Evolutionary conservation across 768 basidiomycete genomes (phyloP), one percentile per base, ranked within the genome.

Genomic region (Leccinellum albellum): DNA sequence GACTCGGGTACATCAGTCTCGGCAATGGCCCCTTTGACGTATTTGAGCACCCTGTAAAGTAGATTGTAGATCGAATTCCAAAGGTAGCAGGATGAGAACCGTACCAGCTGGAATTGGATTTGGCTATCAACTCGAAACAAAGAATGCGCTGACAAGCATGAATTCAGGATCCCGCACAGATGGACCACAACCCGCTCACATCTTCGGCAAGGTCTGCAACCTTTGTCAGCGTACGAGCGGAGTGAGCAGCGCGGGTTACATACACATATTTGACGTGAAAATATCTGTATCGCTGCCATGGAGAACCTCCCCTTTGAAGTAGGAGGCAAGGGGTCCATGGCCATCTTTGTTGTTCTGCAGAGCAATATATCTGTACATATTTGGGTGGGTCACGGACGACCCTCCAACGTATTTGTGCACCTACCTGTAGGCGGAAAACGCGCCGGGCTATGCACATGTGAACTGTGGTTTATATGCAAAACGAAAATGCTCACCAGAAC

Each of bases 261-360:
- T 73, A 90, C 89, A 98, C 94, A 96, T 96, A 66, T 97, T 97
- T 8, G 94, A 94, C 5, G 92, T 95, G 72, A 94, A 94, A 46
- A 96, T 93, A 66, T 94, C 92, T 0, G 91, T 89, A 66, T 91
- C 89, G 28, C 85, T 82, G 10, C 90, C 91, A 62, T 89, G 86
- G 24, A 92, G 72, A 21, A 88, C 80, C 70, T 99, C 97, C 9
- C 97, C 97, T 69, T 98, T 91, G 79, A 99, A 99, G 71, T 99
- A 99, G 15, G 95, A 94, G 14, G 93, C 90, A 4, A 98, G 75
- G 6, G 96, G 96, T 0, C 96, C 96, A 23, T 82, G 76, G 0
- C 94, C 95, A 20, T 77, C 74, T 60, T 83, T 82, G 65, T 94
- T 83, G 64, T 98, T 97, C 70, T 91, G 89, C 56, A 98, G 70